Evolutionary conservation across 139 green algal species (phyloP).

Genomic region (Desmodesmus armatus): DNA sequence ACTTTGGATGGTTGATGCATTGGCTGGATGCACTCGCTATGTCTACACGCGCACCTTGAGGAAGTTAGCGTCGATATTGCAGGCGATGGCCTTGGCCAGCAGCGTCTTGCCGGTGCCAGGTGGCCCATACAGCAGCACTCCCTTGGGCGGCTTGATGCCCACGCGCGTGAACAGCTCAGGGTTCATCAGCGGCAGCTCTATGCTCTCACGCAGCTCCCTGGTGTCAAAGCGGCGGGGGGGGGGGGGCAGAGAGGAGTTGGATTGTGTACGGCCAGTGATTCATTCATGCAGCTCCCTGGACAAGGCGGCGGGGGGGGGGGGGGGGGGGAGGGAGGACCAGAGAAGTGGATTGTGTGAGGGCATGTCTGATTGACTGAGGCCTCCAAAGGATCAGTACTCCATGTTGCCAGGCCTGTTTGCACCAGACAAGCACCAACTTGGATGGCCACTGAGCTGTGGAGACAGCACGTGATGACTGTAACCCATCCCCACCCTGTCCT

Average conservation of each 20-base stretch:
- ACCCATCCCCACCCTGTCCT: not conserved
- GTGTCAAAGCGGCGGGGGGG: too few relatives aligned
- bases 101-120: slow-evolving; percentile 91
- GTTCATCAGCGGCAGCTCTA: slow-evolving; percentile 99
- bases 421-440: too few relatives aligned
- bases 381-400: too few relatives aligned
- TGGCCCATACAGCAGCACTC: slow-evolving; percentile 87
- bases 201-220: slow-evolving; percentile 95
- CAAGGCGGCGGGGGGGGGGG: too few relatives aligned
- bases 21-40: too few relatives aligned
- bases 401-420: too few relatives aligned
- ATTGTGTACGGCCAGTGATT: not conserved
- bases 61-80: slow-evolving; percentile 95
- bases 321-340: too few relatives aligned
- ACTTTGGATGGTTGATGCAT: too few relatives aligned
- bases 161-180: slow-evolving; percentile 98
- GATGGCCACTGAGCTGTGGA: too few relatives aligned
- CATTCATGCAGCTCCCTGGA: not conserved
- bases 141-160: slow-evolving; percentile 98
- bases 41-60: slow-evolving; percentile 90
- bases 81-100: slow-evolving; percentile 89
- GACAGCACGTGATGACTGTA: too few relatives aligned
- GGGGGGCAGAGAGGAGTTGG: not conserved
- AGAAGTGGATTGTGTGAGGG: too few relatives aligned
- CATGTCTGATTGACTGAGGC: too few relatives aligned